Conservation (phyloP, 2,329 filamentous ascomycete genomes). For the Penicillium sp. region DNA sequence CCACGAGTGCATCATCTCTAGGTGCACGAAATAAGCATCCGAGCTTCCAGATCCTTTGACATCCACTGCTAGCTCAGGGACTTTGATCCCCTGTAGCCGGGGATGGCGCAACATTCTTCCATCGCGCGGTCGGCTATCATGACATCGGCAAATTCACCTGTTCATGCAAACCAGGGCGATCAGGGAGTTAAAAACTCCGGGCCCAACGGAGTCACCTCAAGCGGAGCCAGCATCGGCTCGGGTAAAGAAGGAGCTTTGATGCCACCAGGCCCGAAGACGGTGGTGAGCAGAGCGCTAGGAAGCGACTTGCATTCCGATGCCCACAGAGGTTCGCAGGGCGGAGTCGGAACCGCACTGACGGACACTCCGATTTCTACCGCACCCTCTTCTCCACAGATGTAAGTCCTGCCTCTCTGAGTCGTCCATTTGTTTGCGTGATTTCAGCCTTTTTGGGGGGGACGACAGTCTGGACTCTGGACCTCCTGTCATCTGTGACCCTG, state of each 20-base stretch:
- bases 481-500: background rate
- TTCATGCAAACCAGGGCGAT: slow-evolving; percentile 14
- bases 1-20: background rate
- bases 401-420: slow-evolving; percentile 31
- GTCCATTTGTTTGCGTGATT: slow-evolving; percentile 5
- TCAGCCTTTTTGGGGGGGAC: background rate
- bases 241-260: slow-evolving; percentile 30
- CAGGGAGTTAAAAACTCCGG: slow-evolving; percentile 17
- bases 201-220: slow-evolving; percentile 18
- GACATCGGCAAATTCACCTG: slow-evolving; percentile 30
- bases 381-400: slow-evolving; percentile 58
- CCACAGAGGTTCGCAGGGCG: slow-evolving; percentile 36
- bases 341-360: slow-evolving; percentile 50
- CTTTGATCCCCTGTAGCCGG: slow-evolving; percentile 13
- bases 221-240: slow-evolving; percentile 18
- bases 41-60: background rate
- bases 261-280: slow-evolving; percentile 32
- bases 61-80: background rate
- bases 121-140: slow-evolving; percentile 49
- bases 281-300: slow-evolving; percentile 40
- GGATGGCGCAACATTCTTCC: slow-evolving; percentile 44
- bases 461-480: background rate
- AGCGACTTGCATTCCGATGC: slow-evolving; percentile 36
- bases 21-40: background rate
- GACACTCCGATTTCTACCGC: slow-evolving; percentile 60